Evolutionary conservation across 345 rosid genomes (phyloP), one percentile per base, ranked within the genome.

Genomic region (Jatropha curcas): DNA sequence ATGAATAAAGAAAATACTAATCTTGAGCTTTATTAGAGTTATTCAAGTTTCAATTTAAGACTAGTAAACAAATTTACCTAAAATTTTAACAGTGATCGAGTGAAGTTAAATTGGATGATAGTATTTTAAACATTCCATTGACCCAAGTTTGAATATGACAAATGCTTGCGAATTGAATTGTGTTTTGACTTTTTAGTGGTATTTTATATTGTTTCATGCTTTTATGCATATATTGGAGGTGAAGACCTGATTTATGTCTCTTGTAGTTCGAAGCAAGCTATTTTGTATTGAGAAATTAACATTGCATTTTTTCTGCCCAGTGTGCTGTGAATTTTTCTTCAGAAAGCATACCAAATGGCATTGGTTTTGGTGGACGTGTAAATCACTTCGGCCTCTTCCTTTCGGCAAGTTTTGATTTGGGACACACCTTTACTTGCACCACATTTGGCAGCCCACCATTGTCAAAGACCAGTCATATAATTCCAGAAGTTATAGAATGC

Each of bases 311-410:
- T 30, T 17, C n/a, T 60, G 67, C 52, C 82, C 87, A 92, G 98
- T 90, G 97, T 84, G 98, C 90, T 53, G 86, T 74, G 28, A 92
- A 88, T 81, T 94, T 92, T 83, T 87, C 87, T 58, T 90, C 97
- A n/a, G 97, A 90, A 74, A 87, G 79, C 72, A 89, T 94, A 72
- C 97, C 98, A n/a, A 92, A 92, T 58, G 97, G 98, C 43, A 86
- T 94, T 59, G 98, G 97, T 24, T 90, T 90, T 39, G 97, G 96
- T 68, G 98, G 98, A 13, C 87, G 83, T 17, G 83, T 76, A 45
- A 83, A 90, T 75, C 97, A 92, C 85, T 90, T 83, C 34, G 98
- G 97, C 57, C 80, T 94, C 6, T 94, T 92, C 72, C 63, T 94
- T 70, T 80, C 97, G 4, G 95, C 92, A 56, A 81, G 84, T 84